phyloP scores from a whole-genome alignment of 2,329 filamentous ascomycete genomes.

The Aureobasidium lini region DNA sequence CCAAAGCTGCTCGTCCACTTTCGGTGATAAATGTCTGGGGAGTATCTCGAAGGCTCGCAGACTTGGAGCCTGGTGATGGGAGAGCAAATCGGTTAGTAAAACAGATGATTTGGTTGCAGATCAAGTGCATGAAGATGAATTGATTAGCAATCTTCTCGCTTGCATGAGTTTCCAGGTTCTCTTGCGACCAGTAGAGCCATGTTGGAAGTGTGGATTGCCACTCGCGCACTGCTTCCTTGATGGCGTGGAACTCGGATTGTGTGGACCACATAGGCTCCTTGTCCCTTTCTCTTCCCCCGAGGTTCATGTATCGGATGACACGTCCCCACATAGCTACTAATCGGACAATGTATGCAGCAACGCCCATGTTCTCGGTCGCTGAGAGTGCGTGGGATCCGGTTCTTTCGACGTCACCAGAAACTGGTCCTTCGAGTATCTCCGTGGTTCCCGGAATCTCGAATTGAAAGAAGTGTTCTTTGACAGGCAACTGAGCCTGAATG shows the following conservation, averaged over 20 bases:
- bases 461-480: slow-evolving; percentile 83
- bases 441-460: slow-evolving; percentile 86
- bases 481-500: slow-evolving; percentile 80
- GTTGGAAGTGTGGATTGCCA: slow-evolving; percentile 64
- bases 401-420: slow-evolving; percentile 54
- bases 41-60: slow-evolving; percentile 53
- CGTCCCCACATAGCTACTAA: slow-evolving; percentile 83
- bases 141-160: slow-evolving; percentile 83
- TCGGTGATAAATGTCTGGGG: slow-evolving; percentile 71
- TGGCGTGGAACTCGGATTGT: slow-evolving; percentile 65
- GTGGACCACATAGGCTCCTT: slow-evolving; percentile 70
- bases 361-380: slow-evolving; percentile 81
- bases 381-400: slow-evolving; percentile 59
- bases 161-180: slow-evolving; percentile 78
- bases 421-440: slow-evolving; percentile 68
- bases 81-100: slow-evolving; percentile 87
- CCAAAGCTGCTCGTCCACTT: slow-evolving; percentile 67
- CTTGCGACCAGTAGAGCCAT: slow-evolving; percentile 63
- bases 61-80: slow-evolving; percentile 55
- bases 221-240: slow-evolving; percentile 63
- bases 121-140: slow-evolving; percentile 85
- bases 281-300: slow-evolving; percentile 78
- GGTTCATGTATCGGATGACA: slow-evolving; percentile 81
- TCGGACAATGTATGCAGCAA: slow-evolving; percentile 82
- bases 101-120: slow-evolving; percentile 79